Percentiles rank a stretch among this genome's conserved stretches.
These are phyloP conservation scores for Cydonia oblonga DNA, from an alignment of 331 rosid genomes.

Conservation along the genomic window DNA sequence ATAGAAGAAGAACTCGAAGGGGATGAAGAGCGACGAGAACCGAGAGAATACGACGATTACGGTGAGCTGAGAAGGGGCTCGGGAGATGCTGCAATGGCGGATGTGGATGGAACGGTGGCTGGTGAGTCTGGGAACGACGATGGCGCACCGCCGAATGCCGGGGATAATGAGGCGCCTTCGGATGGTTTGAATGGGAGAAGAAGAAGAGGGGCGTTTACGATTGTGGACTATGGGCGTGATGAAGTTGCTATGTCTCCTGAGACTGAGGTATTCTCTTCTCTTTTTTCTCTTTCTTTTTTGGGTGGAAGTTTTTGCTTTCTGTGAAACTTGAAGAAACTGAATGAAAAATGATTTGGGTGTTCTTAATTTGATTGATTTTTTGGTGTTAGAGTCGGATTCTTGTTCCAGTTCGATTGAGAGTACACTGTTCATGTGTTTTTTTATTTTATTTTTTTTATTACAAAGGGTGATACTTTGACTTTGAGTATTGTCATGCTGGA, in stretches of 20 bases:
- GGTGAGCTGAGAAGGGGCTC: constrained; percentile 8
- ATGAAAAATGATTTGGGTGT: neutral
- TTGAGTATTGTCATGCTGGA: neutral
- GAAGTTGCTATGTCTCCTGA: constrained; percentile 93
- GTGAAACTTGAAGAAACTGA: neutral
- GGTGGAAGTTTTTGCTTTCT: neutral
- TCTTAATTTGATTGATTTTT: neutral
- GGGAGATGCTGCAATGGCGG: constrained; percentile 31
- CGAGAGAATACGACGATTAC: constrained; percentile 9
- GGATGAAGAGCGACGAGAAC: constrained; percentile 10
- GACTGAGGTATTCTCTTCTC: constrained; percentile 46
- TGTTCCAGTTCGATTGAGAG: neutral
- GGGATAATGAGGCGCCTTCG: constrained; percentile 9
- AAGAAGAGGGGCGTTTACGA: constrained; percentile 48
- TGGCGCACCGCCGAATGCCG: neutral
- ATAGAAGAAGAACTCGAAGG: neutral
- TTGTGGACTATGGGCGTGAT: constrained; percentile 82
- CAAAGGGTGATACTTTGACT: neutral
- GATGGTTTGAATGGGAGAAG: constrained; percentile 9
- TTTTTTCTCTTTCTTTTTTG: neutral
- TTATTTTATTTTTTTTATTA: too few relatives aligned
- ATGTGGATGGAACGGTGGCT: constrained; percentile 13
- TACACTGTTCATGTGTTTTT: too few relatives aligned
- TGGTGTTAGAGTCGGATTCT: neutral
- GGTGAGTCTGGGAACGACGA: constrained; percentile 30